Conservation (phyloP, 1,284 basidiomycete species). For the Sporisorium exsertum region DNA sequence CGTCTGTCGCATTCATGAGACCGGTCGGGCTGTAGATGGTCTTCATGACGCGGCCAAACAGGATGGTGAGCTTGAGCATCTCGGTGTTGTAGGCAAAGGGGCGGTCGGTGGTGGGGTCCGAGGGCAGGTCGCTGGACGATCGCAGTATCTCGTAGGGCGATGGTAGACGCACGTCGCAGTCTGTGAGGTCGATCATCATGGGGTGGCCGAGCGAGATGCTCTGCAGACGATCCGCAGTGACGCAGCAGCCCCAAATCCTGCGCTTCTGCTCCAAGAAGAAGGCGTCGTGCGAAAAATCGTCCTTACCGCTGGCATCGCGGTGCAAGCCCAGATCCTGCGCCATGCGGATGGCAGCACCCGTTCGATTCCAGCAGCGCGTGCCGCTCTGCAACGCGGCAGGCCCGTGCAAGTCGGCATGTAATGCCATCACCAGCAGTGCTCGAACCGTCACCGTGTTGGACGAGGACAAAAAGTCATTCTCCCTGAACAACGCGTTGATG, state of each 20-base stretch:
- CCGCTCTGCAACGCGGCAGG: conserved; percentile 67
- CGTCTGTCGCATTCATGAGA: conserved; percentile 65
- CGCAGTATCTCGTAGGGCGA: conserved; percentile 63
- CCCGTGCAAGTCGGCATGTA: conserved; percentile 75
- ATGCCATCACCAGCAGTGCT: conserved; percentile 83
- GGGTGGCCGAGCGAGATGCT: conserved; percentile 63
- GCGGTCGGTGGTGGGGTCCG: conserved; percentile 48
- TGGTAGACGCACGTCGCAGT: conserved; percentile 64
- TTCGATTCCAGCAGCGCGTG: conserved; percentile 68
- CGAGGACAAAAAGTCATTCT: conserved; percentile 88
- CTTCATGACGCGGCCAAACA: conserved; percentile 67
- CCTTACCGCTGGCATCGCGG: conserved; percentile 60
- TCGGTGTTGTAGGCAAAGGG: conserved; percentile 66
- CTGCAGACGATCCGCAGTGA: conserved; percentile 59
- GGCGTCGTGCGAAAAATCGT: conserved; percentile 56
- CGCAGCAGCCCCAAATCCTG: conserved; percentile 64
- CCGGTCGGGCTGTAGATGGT: conserved; percentile 67
- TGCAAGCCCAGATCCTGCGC: conserved; percentile 65
- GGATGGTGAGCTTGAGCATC: conserved; percentile 65
- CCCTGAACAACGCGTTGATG: conserved; percentile 75
- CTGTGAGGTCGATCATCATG: conserved; percentile 63
- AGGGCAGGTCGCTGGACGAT: conserved; percentile 48
- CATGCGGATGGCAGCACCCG: conserved; percentile 64
- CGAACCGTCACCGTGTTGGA: conserved; percentile 89
- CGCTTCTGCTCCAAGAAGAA: conserved; percentile 65